Base-by-base conservation (phyloP, 805 yeast species). In the Candida verbasci region DNA sequence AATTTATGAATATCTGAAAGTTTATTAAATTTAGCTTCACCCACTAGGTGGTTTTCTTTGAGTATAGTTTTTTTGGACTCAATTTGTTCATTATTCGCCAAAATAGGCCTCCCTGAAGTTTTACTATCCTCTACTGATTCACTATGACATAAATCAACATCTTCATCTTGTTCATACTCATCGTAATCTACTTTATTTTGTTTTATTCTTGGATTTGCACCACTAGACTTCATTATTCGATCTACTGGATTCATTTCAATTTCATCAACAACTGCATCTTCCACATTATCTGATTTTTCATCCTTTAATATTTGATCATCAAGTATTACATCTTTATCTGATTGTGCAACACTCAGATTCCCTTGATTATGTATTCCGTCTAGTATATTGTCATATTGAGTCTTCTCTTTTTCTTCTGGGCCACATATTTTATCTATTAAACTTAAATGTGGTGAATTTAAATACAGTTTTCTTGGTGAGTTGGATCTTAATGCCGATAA, bases 101-200 rank as follows among this genome's bases (percentile, higher is more conserved):
- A 32, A 17, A 24, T 21, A 27, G 17, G 21, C 30, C 33, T 23
- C 30, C 22, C 39, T 22, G 20, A 3, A n/a, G n/a, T n/a, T n/a
- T n/a, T n/a, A n/a, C n/a, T n/a, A 17, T 26, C 17, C 6, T 28
- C n/a, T 3, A 6, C 22, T 10, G 30, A 15, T 16, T 17, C 24
- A 6, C 23, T 24, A n/a, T 3, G 14, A 20, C 22, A 6, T 20
- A 9, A 20, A 20, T 23, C 9, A 6, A 6, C 12, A 25, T 25
- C 12, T 25, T n/a, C 25, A 11, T 5, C 10, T 9, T 5, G 11
- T 24, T 24, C 25, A 9, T 24, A 5, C 10, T 24, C 14, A 9
- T 24, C 25, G 6, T 24, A 7, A 7, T n/a, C n/a, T n/a, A n/a
- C n/a, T n/a, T n/a, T n/a, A n/a, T n/a, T n/a, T n/a, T n/a, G n/a